phyloP scores from a whole-genome alignment of 148 eudicot species.

The Rhododendron simsii region DNA sequence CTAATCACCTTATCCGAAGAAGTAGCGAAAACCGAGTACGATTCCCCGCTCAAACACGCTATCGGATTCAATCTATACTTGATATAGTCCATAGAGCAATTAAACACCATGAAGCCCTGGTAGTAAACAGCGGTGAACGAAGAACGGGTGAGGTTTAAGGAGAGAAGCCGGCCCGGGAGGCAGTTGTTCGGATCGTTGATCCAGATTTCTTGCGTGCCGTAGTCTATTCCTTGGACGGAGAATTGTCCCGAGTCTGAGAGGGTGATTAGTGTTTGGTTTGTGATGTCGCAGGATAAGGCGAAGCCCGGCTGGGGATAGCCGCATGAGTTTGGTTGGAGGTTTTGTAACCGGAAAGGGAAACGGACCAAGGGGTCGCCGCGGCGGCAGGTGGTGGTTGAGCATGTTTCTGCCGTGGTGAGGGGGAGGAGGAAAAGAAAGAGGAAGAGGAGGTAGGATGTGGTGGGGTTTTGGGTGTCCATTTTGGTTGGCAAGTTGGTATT shows the following conservation, averaged over 20 bases:
- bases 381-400: constrained; percentile 31
- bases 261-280: constrained; percentile 31
- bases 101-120: constrained; percentile 38
- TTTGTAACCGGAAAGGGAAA: constrained; percentile 40
- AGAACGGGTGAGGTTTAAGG: constrained; percentile 37
- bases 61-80: constrained; percentile 21
- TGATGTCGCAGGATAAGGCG: constrained; percentile 28
- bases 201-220: constrained; percentile 48
- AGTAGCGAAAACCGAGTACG: constrained; percentile 39
- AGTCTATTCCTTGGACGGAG: constrained; percentile 38
- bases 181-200: constrained; percentile 45
- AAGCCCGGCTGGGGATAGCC: constrained; percentile 46
- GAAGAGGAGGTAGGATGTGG: not conserved
- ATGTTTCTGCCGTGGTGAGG: constrained; percentile 12
- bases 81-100: constrained; percentile 22
- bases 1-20: not conserved
- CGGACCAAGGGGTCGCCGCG: constrained; percentile 27
- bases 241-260: constrained; percentile 42
- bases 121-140: constrained; percentile 31
- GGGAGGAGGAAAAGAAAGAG: not conserved
- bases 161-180: constrained; percentile 36
- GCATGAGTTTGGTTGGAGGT: constrained; percentile 26
- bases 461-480: constrained; percentile 11
- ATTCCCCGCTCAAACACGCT: constrained; percentile 36
- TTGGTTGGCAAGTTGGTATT: not conserved